Base-by-base conservation (phyloP, 2,329 filamentous ascomycete genomes). In the Ramularia collo-cygni region DNA sequence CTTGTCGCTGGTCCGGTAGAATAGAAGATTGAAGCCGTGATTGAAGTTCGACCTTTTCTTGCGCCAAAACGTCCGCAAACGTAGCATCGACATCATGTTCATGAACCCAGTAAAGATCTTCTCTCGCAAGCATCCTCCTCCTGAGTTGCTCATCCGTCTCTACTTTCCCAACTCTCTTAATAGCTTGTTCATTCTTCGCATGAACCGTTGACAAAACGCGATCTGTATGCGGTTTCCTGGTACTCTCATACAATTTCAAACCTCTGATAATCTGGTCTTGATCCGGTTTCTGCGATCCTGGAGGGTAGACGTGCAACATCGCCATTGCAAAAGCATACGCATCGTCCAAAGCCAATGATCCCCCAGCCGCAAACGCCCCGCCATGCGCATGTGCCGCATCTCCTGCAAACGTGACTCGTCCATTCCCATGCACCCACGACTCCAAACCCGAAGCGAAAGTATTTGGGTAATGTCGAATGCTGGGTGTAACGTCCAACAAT, bases 381-480 rank as follows among this genome's bases (percentile, higher is more conserved):
- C 62, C 62, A 41, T 65, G 60, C 3, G 62, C 57, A 46, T 65
- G 62, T 8, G 62, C 63, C 19, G 64, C 62, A 43, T 66, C 63
- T 3, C 64, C 63, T 5, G 60, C 56, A 2, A 64, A 52, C 0
- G 57, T 60, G 4, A 58, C 55, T 8, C 57, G 55, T 15, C 50
- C 48, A 8, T 50, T 32, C 3, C 50, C 50, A 37, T 60, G 59
- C 3, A 58, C 42, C 57, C 58, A 60, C 17, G 54, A 53, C 7
- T 55, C 41, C 4, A 65, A 51, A 8, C 56, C 43, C 5, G 48
- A 43, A 31, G 50, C 54, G 40, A 58, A 55, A 18, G 55, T 54
- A 44, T 66, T 66, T 4, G 62, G 63, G 45, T 64, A 64, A 31
- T 58, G 53, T 14, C 55, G 50, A 10, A 56, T 56, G 14, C 55